Evolutionary conservation across 768 basidiomycete species (phyloP).

Genomic region (Phylloporus rhodoxanthus): DNA sequence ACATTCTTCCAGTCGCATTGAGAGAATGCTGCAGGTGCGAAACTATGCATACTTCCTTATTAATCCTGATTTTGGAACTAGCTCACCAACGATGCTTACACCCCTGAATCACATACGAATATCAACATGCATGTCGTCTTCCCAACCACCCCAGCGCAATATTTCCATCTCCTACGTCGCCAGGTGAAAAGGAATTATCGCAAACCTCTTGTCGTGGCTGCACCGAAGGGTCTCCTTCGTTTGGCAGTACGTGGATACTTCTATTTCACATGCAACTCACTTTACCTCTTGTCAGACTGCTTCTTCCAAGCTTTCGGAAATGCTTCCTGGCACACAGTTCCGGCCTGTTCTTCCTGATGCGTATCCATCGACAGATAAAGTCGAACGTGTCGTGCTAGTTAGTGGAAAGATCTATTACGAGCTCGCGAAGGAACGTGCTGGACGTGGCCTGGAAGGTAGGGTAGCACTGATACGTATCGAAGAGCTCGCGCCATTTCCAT

Average conservation of each 20-base stretch:
- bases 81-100: constrained; percentile 72
- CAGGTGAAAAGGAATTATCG: constrained; percentile 82
- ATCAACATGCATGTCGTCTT: constrained; percentile 83
- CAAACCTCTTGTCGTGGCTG: constrained; percentile 80
- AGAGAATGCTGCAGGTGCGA: constrained; percentile 81
- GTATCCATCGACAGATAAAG: constrained; percentile 30
- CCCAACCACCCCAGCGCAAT: constrained; percentile 86
- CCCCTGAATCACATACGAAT: constrained; percentile 31
- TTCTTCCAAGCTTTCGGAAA: constrained; percentile 57
- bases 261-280: neutral
- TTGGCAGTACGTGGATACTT: constrained; percentile 49
- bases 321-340: constrained; percentile 58
- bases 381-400: constrained; percentile 65
- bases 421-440: constrained; percentile 62
- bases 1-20: constrained; percentile 83
- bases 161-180: constrained; percentile 87
- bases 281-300: constrained; percentile 49
- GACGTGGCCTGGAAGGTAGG: constrained; percentile 38
- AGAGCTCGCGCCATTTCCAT: constrained; percentile 87
- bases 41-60: neutral
- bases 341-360: constrained; percentile 58
- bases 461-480: constrained; percentile 77
- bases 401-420: constrained; percentile 90
- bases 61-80: constrained; percentile 25
- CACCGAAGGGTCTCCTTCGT: constrained; percentile 78